Base-by-base conservation (phyloP, 2,329 filamentous ascomycete genomes). In the Fusarium kyushuense region DNA sequence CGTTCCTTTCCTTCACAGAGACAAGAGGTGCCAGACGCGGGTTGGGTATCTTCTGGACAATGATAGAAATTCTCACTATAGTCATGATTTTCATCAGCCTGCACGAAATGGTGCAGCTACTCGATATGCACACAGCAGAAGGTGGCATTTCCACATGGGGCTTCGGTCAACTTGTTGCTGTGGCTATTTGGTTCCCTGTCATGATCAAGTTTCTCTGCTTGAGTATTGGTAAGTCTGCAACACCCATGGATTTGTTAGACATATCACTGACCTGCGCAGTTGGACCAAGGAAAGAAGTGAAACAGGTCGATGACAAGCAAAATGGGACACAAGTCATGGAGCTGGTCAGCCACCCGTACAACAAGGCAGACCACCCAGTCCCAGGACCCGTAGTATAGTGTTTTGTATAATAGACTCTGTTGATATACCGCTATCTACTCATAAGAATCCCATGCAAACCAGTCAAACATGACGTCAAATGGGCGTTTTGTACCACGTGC, bases 181-280 rank as follows among this genome's bases (percentile, higher is more conserved):
- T 62, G 3, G 56, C 58, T 6, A 54, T 62, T 6, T 62, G 56
- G 47, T 62, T 55, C 0, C 58, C 41, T 2, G 47, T 62, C 0
- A 29, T 23, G 3, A 32, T 54, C 5, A 62, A 54, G 19, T 47
- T 62, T 9, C 0, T 62, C 2, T 19, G 9, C 3, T 16, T 61
- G 1, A 60, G 17, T 7, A 35, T 60, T 5, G 33, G 38, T 45
- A 19, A 45, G 41, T 25, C 29, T 6, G 4, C 2, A 6, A 1
- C 2, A 2, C 2, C 10, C 2, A 3, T 3, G 3, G 1, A 0
- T 0, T 2, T 8, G 7, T 0, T 17, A 1, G 0, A 21, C 5
- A 3, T 11, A 2, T 17, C 14, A 11, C 54, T 61, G 9, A 60
- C 9, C 0, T 16, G 2, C 2, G 2, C 3, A 61, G 55, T 30